Percentiles rank a stretch among this genome's conserved stretches.
Evolutionary conservation across 805 yeast genomes (phyloP).

Genomic region (Candida coquimbonensis): DNA sequence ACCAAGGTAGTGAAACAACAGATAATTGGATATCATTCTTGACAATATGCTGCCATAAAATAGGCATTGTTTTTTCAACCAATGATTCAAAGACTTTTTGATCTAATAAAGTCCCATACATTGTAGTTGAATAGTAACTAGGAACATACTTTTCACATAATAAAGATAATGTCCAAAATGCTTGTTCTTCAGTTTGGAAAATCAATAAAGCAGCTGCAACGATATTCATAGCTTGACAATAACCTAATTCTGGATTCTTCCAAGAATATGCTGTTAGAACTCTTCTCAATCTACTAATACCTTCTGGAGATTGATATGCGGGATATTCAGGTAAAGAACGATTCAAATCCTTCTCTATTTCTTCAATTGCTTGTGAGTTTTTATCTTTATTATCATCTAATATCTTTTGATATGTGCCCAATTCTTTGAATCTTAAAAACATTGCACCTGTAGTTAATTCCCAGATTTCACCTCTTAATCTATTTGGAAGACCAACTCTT

Average conservation of each 20-base stretch:
- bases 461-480: conserved; percentile 95
- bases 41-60: conserved; percentile 75
- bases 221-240: conserved; percentile 98
- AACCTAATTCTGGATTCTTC: conserved; percentile 95
- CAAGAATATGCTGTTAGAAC: conserved; percentile 93
- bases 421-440: conserved; percentile 58
- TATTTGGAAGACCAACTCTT: conserved; percentile 90
- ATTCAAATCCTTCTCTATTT: conserved; percentile 91
- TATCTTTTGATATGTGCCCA: conserved; percentile 50
- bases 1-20: conserved; percentile 95
- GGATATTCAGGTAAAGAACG: conserved; percentile 94
- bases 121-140: conserved; percentile 92
- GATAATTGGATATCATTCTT: conserved; percentile 83
- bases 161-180: conserved; percentile 82
- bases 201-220: conserved; percentile 73
- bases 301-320: conserved; percentile 83
- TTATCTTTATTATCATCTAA: conserved; percentile 56
- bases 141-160: conserved; percentile 84
- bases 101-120: conserved; percentile 94
- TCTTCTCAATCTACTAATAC: conserved; percentile 75
- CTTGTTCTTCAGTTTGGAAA: conserved; percentile 94
- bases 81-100: conserved; percentile 89
- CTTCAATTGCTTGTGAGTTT: conserved; percentile 82
- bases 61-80: conserved; percentile 85
- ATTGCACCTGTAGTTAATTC: conserved; percentile 85